Conservation (phyloP, 768 basidiomycete genomes). For the Mycena sanguinolenta region DNA sequence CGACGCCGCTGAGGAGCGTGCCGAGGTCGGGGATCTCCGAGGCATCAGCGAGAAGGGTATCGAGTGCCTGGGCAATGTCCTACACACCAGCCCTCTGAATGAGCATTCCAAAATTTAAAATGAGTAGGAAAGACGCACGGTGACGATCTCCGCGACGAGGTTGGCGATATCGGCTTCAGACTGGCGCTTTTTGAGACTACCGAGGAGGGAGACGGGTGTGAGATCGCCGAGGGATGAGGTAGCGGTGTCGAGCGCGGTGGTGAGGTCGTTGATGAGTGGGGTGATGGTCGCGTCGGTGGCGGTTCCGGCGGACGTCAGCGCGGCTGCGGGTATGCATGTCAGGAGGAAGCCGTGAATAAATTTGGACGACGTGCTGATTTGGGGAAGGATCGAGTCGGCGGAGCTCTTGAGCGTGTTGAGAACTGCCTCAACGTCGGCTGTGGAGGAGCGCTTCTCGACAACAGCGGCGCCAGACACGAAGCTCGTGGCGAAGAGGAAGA, state of each 20-base stretch:
- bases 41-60: slow-evolving; percentile 35
- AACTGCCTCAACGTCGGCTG: slow-evolving; percentile 37
- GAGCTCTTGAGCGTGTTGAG: slow-evolving; percentile 38
- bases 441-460: slow-evolving; percentile 30
- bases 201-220: slow-evolving; percentile 9
- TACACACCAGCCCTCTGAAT: slow-evolving; percentile 1
- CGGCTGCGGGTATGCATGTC: slow-evolving; percentile 10
- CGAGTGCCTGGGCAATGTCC: slow-evolving; percentile 41
- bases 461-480: slow-evolving; percentile 25
- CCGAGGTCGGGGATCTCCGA: slow-evolving; percentile 42
- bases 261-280: slow-evolving; percentile 41
- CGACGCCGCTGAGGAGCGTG: slow-evolving; percentile 39
- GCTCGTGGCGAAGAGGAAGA: slow-evolving; percentile 27
- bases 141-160: slow-evolving; percentile 43
- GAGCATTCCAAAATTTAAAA: background rate
- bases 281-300: slow-evolving; percentile 38
- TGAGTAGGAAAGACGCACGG: slow-evolving; percentile 30
- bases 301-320: slow-evolving; percentile 31
- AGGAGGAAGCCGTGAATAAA: background rate
- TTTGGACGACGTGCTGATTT: slow-evolving; percentile 37
- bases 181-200: slow-evolving; percentile 42
- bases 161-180: slow-evolving; percentile 42
- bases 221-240: slow-evolving; percentile 36
- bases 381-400: slow-evolving; percentile 37
- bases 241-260: slow-evolving; percentile 39